Evolutionary conservation across 2,329 filamentous ascomycete genomes (phyloP).

Genomic region (Colletotrichum tropicale): DNA sequence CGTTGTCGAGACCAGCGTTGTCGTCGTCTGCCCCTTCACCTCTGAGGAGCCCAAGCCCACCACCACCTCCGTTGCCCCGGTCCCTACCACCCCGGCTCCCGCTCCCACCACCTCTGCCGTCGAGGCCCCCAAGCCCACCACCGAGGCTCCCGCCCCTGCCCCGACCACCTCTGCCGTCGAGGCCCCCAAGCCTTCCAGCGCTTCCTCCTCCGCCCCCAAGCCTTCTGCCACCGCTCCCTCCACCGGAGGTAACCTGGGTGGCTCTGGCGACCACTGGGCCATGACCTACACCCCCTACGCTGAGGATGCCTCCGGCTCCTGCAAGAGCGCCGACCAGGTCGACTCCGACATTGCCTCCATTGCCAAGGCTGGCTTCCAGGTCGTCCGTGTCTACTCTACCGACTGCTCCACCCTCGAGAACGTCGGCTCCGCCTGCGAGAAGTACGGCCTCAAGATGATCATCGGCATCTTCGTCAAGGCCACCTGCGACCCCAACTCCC

Average conservation of each 20-base stretch:
- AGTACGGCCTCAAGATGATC: conserved; percentile 78
- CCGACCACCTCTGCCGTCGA: conserved; percentile 25
- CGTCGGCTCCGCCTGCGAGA: conserved; percentile 72
- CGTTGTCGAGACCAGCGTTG: conserved; percentile 69
- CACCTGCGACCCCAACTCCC: conserved; percentile 60
- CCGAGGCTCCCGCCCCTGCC: conserved; percentile 16
- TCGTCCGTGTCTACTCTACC: conserved; percentile 86
- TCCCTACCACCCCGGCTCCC: conserved; percentile 9
- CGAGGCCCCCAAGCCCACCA: conserved; percentile 23
- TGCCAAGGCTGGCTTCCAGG: conserved; percentile 68
- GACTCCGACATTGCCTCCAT: conserved; percentile 65
- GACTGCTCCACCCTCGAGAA: conserved; percentile 84
- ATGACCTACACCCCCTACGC: conserved; percentile 84
- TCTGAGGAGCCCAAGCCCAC: conserved; percentile 33
- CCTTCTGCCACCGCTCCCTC: conserved; percentile 27
- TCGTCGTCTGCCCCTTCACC: conserved; percentile 74
- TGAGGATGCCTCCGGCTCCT: conserved; percentile 53
- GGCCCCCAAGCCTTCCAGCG: conserved; percentile 21
- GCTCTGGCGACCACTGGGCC: conserved; percentile 66
- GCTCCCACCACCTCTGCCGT: conserved; percentile 28
- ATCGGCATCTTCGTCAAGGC: conserved; percentile 85
- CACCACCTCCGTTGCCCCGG: conserved; percentile 25
- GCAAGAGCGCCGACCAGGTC: conserved; percentile 68
- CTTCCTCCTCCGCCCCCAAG: conserved; percentile 23
- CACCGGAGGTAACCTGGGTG: conserved; percentile 37